Base-by-base conservation (phyloP, 371 early-diverging fungal genomes). In the Apophysomyces variabilis region DNA sequence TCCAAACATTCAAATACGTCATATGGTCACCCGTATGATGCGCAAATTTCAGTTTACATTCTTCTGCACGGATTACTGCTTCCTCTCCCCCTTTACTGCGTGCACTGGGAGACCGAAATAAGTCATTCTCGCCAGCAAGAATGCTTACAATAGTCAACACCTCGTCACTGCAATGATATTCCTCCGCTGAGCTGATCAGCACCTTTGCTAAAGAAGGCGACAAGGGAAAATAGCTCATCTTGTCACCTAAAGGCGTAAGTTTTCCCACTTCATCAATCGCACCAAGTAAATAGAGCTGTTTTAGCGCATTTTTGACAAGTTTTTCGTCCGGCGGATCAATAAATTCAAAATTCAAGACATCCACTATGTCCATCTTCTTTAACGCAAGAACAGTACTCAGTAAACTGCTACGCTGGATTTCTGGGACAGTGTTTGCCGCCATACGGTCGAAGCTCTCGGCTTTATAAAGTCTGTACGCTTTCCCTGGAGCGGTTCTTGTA, bases 391-490 rank as follows among this genome's bases (percentile, higher is more conserved):
- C 92, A 0, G 93, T 93, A 45, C 90, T 91, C 7, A 92, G 80
- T 60, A 99, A 75, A 72, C 98, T 97, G 39, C 95, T 93, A 39
- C 98, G 85, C 77, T 93, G 90, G 56, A 99, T 99, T 80, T 99
- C 99, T 0, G 99, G 99, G 36, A 95, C 85, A 5, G 95, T 95
- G 70, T 93, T 91, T 21, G 84, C 87, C 14, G 92, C 88, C 83
- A 99, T 84, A 57, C 87, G 88, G 26, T 92, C 83, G 65, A 89
- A 99, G 0, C 94, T 91, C 65, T 94, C 93, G 61, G 88, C 77
- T 4, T 95, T 97, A 72, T 97, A 99, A 43, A 99, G 76, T 56
- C 99, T 86, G 73, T 94, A 99, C 63, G 97, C 96, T 68, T 95
- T 93, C 12, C 99, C 99, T 1, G 94, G 91, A 11, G 79, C 77